Base-by-base conservation (phyloP, 768 basidiomycete genomes). In the Suillus subluteus region DNA sequence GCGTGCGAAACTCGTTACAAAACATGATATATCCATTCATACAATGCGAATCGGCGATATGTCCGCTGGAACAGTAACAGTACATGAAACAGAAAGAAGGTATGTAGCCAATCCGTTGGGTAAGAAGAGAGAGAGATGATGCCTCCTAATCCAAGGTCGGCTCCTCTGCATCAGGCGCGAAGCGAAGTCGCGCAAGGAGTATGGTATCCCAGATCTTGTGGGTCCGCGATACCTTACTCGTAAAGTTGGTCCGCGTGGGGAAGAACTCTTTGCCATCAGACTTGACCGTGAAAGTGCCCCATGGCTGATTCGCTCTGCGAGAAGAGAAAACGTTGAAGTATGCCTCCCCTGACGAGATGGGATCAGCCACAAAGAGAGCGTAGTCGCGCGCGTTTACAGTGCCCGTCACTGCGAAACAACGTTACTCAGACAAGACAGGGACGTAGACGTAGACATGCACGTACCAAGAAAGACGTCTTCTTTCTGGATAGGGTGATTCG, bases 231-330 rank as follows among this genome's bases (percentile, higher is more conserved):
- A 90, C 82, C 73, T 89, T 91, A 67, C 78, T 82, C 3, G 84
- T 82, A 21, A 80, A 84, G 15, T 77, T 72, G 12, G 75, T 75
- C 23, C 69, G 65, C 4, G 68, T 68, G n/a, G 70, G 65, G 48
- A 73, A 56, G 35, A 13, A 70, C 18, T 80, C 79, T 62, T 87
- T 82, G 61, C 81, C 71, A 16, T 85, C 81, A 0, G 80, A 82
- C 73, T 89, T 84, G 62, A 86, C 83, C 4, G 87, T 86, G 74
- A 92, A 93, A n/a, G 83, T 82, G 9, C 93, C 93, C 93, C 93
- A 95, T 2, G 87, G 84, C 52, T 87, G 83, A 4, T 88, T 87
- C 37, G 74, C 71, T 65, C 76, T 82, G 4, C 84, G 78, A 16
- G 76, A 67, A 4, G 85, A 78, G 73, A 86, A 89, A 15, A 92